Percentiles rank a stretch among this genome's conserved stretches.
Evolutionary conservation across 1,284 basidiomycete genomes (phyloP).

Genomic region (Microbotryomycetes sp.): DNA sequence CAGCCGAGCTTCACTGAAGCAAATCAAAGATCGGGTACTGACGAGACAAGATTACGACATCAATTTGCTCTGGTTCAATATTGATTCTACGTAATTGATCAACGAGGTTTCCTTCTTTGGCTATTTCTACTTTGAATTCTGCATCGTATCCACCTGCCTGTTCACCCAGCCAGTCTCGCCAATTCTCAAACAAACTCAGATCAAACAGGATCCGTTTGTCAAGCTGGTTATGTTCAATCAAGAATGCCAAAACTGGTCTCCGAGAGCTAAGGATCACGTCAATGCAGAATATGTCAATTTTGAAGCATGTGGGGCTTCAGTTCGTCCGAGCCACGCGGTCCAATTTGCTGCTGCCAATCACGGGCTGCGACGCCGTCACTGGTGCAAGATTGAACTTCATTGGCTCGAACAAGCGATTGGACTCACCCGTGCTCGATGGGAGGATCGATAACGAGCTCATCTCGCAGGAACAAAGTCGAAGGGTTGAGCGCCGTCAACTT

Average conservation of each 20-base stretch:
- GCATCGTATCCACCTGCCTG: neutral
- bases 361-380: neutral
- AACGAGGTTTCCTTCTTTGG: conserved; percentile 7
- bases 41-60: conserved; percentile 17
- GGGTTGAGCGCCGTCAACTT: neutral
- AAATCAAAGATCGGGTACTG: neutral
- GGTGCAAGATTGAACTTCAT: neutral
- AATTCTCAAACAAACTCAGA: conserved; percentile 5
- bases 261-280: neutral
- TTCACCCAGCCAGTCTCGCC: neutral
- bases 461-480: neutral
- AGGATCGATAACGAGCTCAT: neutral
- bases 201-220: conserved; percentile 15
- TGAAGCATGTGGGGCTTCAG: no score
- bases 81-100: conserved; percentile 1
- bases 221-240: conserved; percentile 8
- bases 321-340: no score
- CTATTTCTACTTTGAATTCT: neutral
- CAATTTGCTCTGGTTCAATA: conserved; percentile 5
- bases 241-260: conserved; percentile 2
- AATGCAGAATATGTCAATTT: no score
- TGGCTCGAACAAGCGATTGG: no score
- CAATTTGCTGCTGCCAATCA: no score
- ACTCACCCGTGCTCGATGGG: neutral
- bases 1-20: no score